Evolutionary conservation across 805 yeast species (phyloP).

Genomic region (Blastobotrys americana): DNA sequence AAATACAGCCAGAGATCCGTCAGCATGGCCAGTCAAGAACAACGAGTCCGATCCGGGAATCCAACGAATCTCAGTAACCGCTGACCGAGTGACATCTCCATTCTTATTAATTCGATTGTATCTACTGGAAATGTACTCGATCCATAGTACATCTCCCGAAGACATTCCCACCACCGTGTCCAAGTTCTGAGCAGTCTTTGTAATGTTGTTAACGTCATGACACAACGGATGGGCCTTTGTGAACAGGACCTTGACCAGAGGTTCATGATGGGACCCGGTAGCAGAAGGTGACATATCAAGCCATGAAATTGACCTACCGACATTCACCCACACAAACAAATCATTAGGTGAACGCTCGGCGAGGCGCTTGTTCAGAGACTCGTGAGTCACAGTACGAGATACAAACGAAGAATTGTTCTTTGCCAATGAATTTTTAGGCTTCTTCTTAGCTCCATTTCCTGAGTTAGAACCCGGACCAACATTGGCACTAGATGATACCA

Average conservation of each 20-base stretch:
- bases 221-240: conserved; percentile 35
- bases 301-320: conserved; percentile 32
- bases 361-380: conserved; percentile 28
- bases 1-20: conserved; percentile 52
- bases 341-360: conserved; percentile 25
- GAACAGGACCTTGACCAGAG: conserved; percentile 33
- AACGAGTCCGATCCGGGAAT: conserved; percentile 36
- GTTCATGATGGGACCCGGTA: conserved; percentile 27
- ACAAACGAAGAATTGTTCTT: conserved; percentile 35
- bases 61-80: conserved; percentile 45
- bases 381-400: conserved; percentile 32
- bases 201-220: conserved; percentile 31
- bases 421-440: conserved; percentile 31
- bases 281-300: conserved; percentile 22
- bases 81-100: conserved; percentile 37
- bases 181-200: conserved; percentile 30
- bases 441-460: conserved; percentile 10
- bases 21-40: conserved; percentile 52
- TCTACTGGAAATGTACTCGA: conserved; percentile 45
- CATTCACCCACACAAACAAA: conserved; percentile 29
- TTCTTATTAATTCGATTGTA: conserved; percentile 48
- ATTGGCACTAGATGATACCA: conserved; percentile 3
- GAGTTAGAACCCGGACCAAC: not conserved
- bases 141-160: conserved; percentile 58
- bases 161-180: conserved; percentile 57